Percentiles rank a stretch among this genome's conserved stretches.
phyloP scores from a whole-genome alignment of 495 filamentous ascomycete genomes.

The Talaromyces trachyspermus region DNA sequence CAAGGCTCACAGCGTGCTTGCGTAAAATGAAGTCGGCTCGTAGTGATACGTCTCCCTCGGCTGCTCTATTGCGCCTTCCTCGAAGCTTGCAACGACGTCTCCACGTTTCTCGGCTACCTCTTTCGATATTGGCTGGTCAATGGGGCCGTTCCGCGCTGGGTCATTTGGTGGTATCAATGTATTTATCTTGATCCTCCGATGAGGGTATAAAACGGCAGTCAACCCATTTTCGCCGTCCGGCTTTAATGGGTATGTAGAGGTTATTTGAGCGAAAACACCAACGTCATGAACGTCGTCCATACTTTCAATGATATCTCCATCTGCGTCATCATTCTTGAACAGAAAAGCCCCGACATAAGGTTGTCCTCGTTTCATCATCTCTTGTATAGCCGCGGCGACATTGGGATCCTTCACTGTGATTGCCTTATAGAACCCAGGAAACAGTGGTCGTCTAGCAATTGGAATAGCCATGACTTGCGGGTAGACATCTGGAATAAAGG shows the following conservation, averaged over 20 bases:
- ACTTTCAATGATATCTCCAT: constrained; percentile 84
- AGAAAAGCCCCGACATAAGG: constrained; percentile 96
- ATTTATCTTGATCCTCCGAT: constrained; percentile 87
- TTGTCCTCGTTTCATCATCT: constrained; percentile 97
- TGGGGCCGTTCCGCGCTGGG: constrained; percentile 9
- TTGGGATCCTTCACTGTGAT: constrained; percentile 89
- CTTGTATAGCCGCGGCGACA: constrained; percentile 82
- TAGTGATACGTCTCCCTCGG: constrained; percentile 49
- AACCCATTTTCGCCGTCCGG: constrained; percentile 61
- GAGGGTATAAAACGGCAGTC: constrained; percentile 91
- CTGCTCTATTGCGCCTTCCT: constrained; percentile 53
- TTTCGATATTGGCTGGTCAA: constrained; percentile 22
- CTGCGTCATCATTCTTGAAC: constrained; percentile 90
- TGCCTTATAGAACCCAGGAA: constrained; percentile 98
- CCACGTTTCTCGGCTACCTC: constrained; percentile 61
- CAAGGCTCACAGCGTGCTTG: constrained; percentile 84
- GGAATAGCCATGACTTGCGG: constrained; percentile 98
- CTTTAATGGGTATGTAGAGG: constrained; percentile 82
- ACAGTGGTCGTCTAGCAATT: constrained; percentile 90
- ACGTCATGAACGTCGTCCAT: constrained; percentile 87
- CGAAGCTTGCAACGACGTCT: constrained; percentile 95
- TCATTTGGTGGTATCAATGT: constrained; percentile 62
- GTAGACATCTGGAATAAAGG: constrained; percentile 86
- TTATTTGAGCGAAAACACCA: constrained; percentile 96
- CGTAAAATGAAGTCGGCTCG: constrained; percentile 86